Evolutionary conservation across 2,329 filamentous ascomycete genomes (phyloP).

Genomic region (Aspergillus sp.): DNA sequence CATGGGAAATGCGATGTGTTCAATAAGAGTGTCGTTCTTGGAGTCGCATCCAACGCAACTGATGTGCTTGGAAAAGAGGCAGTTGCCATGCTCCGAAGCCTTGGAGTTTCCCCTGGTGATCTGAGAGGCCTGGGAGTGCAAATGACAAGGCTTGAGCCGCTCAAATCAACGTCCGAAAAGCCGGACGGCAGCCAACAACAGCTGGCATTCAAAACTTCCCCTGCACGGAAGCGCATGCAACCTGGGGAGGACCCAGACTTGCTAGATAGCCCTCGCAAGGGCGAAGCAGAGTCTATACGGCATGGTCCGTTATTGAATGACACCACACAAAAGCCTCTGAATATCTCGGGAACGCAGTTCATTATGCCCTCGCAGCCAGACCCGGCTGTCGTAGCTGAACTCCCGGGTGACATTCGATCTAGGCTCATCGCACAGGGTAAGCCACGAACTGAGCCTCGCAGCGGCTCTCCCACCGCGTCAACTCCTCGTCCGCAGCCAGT

Average conservation of each 20-base stretch:
- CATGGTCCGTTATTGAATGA: constrained; percentile 35
- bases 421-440: constrained; percentile 65
- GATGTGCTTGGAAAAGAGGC: constrained; percentile 76
- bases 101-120: constrained; percentile 84
- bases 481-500: constrained; percentile 24
- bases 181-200: constrained; percentile 75
- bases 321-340: constrained; percentile 62
- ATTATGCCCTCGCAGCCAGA: constrained; percentile 81
- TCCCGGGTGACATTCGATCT: constrained; percentile 79
- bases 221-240: constrained; percentile 25
- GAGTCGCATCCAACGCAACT: constrained; percentile 76
- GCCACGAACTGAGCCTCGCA: constrained; percentile 17
- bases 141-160: constrained; percentile 84
- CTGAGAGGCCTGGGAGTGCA: constrained; percentile 90
- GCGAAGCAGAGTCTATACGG: constrained; percentile 30
- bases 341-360: constrained; percentile 86
- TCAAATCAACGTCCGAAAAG: constrained; percentile 60
- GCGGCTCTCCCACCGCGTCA: constrained; percentile 36
- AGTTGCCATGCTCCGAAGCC: constrained; percentile 77
- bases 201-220: constrained; percentile 65
- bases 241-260: constrained; percentile 49
- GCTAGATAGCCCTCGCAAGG: constrained; percentile 44
- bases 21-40: constrained; percentile 82
- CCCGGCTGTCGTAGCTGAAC: constrained; percentile 74
- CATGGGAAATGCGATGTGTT: constrained; percentile 94